Conservation (phyloP, 495 filamentous ascomycete species). For the Aspergillus kassunensis region DNA sequence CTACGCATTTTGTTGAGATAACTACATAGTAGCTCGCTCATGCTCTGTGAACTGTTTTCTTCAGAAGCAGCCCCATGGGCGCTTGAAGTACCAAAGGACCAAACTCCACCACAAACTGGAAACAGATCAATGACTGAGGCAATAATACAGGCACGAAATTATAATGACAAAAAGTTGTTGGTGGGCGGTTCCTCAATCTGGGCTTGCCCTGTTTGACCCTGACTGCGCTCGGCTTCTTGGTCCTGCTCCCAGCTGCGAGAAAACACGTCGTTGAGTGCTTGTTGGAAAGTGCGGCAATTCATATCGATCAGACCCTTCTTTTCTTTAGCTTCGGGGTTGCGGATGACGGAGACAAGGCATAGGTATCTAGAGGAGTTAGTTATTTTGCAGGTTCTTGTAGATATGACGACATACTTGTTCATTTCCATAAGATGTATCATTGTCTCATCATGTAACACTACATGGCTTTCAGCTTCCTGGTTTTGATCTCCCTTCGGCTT, state of each 20-base stretch:
- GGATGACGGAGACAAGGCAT: constrained; percentile 72
- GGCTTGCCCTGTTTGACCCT: constrained; percentile 1
- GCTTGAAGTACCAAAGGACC: too few species aligned
- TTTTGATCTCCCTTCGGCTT: constrained; percentile 59
- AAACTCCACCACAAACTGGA: too few species aligned
- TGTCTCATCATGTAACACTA: constrained; percentile 73
- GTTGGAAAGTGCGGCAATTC: constrained; percentile 58
- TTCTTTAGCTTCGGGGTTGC: constrained; percentile 54
- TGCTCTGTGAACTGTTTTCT: too few species aligned
- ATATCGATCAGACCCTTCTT: constrained; percentile 59
- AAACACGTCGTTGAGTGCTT: constrained; percentile 56
- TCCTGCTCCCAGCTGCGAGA: constrained; percentile 46
- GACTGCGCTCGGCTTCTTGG: constrained; percentile 11
- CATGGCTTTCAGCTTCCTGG: constrained; percentile 74
- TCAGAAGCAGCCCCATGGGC: too few species aligned
- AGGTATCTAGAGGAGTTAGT: constrained; percentile 43
- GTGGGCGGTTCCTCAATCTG: constrained; percentile 1
- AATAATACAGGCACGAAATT: background rate
- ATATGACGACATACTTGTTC: constrained; percentile 60
- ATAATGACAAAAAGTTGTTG: constrained; percentile 5
- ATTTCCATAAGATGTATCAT: constrained; percentile 87
- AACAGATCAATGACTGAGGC: background rate
- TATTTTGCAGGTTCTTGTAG: constrained; percentile 5
- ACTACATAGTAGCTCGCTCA: too few species aligned
- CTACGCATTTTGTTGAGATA: too few species aligned